Percentiles rank a stretch among this genome's conserved stretches.
Evolutionary conservation across 2,329 filamentous ascomycete species (phyloP).

Genomic region (Lecanosticta acicola): DNA sequence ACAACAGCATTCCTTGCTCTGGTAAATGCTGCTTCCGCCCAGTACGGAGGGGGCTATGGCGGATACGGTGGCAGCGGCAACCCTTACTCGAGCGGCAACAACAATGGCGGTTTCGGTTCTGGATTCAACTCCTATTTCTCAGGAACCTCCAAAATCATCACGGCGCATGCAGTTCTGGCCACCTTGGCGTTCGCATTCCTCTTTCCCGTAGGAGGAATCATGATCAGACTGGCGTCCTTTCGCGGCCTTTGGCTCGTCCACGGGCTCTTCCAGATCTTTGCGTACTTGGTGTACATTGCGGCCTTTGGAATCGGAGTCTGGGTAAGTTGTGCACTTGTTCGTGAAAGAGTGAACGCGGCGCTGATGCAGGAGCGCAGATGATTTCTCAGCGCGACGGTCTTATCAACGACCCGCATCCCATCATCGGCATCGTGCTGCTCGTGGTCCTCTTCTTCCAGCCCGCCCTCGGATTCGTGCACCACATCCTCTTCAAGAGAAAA

Average conservation of each 20-base stretch:
- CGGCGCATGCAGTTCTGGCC: slow-evolving; percentile 43
- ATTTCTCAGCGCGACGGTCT: slow-evolving; percentile 30
- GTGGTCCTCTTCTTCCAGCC: slow-evolving; percentile 52
- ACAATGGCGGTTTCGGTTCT: slow-evolving; percentile 5
- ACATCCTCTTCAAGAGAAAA: slow-evolving; percentile 47
- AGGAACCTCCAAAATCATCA: slow-evolving; percentile 31
- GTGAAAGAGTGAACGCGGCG: too few species aligned
- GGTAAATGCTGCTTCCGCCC: slow-evolving; percentile 7
- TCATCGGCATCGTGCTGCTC: slow-evolving; percentile 51
- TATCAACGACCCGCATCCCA: slow-evolving; percentile 42
- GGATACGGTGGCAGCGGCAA: slow-evolving; percentile 11
- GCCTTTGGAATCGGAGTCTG: slow-evolving; percentile 50
- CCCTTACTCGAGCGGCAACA: slow-evolving; percentile 9
- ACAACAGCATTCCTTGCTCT: background rate
- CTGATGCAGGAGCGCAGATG: too few species aligned
- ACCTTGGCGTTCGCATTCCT: slow-evolving; percentile 43
- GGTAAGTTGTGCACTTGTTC: too few species aligned
- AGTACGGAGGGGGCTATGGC: slow-evolving; percentile 7
- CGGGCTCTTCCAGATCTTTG: slow-evolving; percentile 46
- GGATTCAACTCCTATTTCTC: slow-evolving; percentile 12
- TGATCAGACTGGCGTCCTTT: slow-evolving; percentile 43
- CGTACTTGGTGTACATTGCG: slow-evolving; percentile 45
- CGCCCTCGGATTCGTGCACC: slow-evolving; percentile 48
- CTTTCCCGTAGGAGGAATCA: slow-evolving; percentile 44
- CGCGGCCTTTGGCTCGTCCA: slow-evolving; percentile 42